phyloP scores from a whole-genome alignment of 164 flowering plant species.

The Paratinospora sagittata region DNA sequence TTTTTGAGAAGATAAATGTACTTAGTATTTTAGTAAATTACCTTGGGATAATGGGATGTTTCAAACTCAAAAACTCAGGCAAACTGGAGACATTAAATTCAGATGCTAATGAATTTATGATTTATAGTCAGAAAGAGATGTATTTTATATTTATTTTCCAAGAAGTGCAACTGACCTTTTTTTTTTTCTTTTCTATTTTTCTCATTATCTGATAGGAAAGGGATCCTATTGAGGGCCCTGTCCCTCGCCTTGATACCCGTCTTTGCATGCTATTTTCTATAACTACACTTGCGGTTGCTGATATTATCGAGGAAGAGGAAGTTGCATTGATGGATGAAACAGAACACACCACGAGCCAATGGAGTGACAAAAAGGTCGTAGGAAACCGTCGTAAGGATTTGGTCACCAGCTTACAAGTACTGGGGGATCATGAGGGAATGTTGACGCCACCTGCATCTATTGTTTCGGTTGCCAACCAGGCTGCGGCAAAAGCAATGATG shows the following conservation, averaged over 20 bases:
- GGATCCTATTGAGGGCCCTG: conserved; percentile 94
- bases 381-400: conserved; percentile 63
- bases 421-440: conserved; percentile 75
- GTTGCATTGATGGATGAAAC: conserved; percentile 30
- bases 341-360: conserved; percentile 30
- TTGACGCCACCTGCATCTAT: conserved; percentile 70
- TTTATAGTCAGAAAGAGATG: not conserved
- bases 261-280: conserved; percentile 69
- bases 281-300: conserved; percentile 67
- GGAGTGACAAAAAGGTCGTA: conserved; percentile 39
- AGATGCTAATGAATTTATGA: not conserved
- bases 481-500: conserved; percentile 94
- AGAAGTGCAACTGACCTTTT: not conserved
- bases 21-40: not conserved
- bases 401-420: conserved; percentile 65
- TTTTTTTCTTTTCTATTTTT: not conserved
- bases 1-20: not conserved
- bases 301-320: conserved; percentile 86
- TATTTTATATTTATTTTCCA: not conserved
- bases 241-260: conserved; percentile 84
- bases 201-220: conserved; percentile 52
- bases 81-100: not conserved
- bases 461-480: conserved; percentile 80
- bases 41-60: not conserved
- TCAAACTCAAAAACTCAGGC: not conserved